These are phyloP conservation scores for Bretziella fagacearum DNA, from an alignment of 2,329 filamentous ascomycete species.

Conservation along the genomic window DNA sequence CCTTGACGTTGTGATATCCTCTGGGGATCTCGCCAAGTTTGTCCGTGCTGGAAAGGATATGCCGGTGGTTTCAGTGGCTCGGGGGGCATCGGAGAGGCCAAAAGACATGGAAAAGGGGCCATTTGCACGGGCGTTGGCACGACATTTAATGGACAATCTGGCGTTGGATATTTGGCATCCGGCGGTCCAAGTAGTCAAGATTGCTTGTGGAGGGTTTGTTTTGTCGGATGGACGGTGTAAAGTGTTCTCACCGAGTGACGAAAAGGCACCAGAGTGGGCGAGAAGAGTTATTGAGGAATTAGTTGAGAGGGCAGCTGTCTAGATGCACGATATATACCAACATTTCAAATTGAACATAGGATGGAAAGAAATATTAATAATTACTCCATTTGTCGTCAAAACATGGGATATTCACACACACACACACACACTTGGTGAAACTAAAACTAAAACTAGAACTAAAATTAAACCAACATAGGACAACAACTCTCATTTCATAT, in stretches of 20 bases:
- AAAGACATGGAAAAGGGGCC: slow-evolving; percentile 20
- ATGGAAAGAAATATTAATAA: background rate
- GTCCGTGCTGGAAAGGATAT: slow-evolving; percentile 24
- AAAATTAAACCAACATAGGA: background rate
- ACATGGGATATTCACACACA: background rate
- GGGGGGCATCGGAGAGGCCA: slow-evolving; percentile 18
- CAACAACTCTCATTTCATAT: no score
- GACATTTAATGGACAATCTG: slow-evolving; percentile 35
- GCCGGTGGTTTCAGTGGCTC: slow-evolving; percentile 19
- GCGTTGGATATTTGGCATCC: slow-evolving; percentile 39
- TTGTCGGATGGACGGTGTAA: slow-evolving; percentile 37
- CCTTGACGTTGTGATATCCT: slow-evolving; percentile 35
- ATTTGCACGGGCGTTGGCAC: slow-evolving; percentile 33
- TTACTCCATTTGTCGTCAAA: background rate
- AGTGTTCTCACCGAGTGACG: slow-evolving; percentile 21
- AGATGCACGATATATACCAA: no score
- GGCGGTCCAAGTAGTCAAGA: slow-evolving; percentile 33
- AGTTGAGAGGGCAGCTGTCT: slow-evolving; percentile 8
- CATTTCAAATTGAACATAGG: no score
- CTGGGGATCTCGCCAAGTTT: slow-evolving; percentile 31
- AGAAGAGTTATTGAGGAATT: slow-evolving; percentile 10
- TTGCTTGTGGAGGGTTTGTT: slow-evolving; percentile 40
- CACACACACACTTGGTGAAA: background rate
- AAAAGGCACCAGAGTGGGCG: slow-evolving; percentile 7
- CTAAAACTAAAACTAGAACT: background rate